These are phyloP conservation scores for Penicillium sp. DNA, from an alignment of 2,329 filamentous ascomycete genomes.

Conservation along the genomic window DNA sequence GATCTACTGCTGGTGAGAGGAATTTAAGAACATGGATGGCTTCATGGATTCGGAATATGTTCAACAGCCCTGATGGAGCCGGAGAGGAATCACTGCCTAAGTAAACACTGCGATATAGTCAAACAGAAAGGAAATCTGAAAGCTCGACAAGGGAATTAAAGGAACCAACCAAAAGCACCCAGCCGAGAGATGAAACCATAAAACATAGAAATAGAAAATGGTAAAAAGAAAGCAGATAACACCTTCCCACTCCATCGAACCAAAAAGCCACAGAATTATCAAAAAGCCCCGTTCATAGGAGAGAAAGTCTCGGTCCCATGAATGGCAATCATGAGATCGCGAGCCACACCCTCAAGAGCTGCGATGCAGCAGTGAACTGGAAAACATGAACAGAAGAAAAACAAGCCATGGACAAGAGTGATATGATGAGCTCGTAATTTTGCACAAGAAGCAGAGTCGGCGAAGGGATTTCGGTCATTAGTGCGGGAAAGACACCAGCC, in stretches of 20 bases:
- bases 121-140: slow-evolving; percentile 2
- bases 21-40: too few relatives aligned
- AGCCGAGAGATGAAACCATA: slow-evolving; percentile 15
- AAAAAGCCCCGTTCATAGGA: slow-evolving; percentile 9
- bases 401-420: slow-evolving; percentile 18
- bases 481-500: slow-evolving; percentile 13
- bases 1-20: too few relatives aligned
- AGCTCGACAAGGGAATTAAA: slow-evolving; percentile 17
- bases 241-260: slow-evolving; percentile 19
- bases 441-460: slow-evolving; percentile 23
- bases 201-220: slow-evolving; percentile 21
- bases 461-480: slow-evolving; percentile 5
- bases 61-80: too few relatives aligned
- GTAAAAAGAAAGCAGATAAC: slow-evolving; percentile 16
- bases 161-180: slow-evolving; percentile 19
- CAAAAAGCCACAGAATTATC: slow-evolving; percentile 18
- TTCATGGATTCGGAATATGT: too few relatives aligned
- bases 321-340: slow-evolving; percentile 1
- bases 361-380: slow-evolving; percentile 9
- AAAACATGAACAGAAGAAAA: slow-evolving; percentile 18
- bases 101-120: not conserved
- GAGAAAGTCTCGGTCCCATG: slow-evolving; percentile 9
- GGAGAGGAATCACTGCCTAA: too few relatives aligned
- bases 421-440: slow-evolving; percentile 30
- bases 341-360: slow-evolving; percentile 7